Evolutionary conservation across 2,329 filamentous ascomycete species (phyloP), one percentile per base, ranked within the genome.

Genomic region (Capronia epimyces): DNA sequence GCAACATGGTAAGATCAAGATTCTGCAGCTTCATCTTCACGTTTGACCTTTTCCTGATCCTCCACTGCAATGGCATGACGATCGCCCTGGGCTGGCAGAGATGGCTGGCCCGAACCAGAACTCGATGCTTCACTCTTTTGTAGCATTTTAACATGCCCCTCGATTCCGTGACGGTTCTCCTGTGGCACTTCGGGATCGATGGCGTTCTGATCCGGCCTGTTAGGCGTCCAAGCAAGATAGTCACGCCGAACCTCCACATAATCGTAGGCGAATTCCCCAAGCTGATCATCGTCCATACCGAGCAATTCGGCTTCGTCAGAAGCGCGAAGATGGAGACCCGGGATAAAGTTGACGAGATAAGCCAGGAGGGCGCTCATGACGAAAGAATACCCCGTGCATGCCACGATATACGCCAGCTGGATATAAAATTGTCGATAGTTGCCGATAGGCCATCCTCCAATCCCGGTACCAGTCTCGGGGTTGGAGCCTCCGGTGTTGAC

Each of bases 381-480:
- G 62, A 87, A 87, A 24, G 82, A 75, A 73, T 85, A 88, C 46
- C 72, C 75, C 64, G 82, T 80, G 46, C 77, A 76, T 43, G 84
- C 80, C 40, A 80, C 75, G 59, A 81, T 79, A 65, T 84, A 85
- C 50, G 83, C 83, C 46, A 87, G 71, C 67, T 88, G 84, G 66
- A 86, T 81, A 60, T 81, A 85, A 16, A 87, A 73, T 69, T 87
- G 84, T 61, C 84, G 73, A 64, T 77, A 87, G 76, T 87, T 77
- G 65, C 80, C 76, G 66, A 86, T 82, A 63, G 87, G 73, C 83
- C 84, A 87, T 51, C 84, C 84, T 45, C 84, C 84, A 43, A 73
- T 66, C 9, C 57, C 59, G 4, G 63, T 63, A 15, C 70, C 68
- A 1, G 69, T 72, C 13, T 52, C 55, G 8, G 62, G 56, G 43